Conservation (phyloP, 75 land plant species). For the Picea sitchensis region DNA sequence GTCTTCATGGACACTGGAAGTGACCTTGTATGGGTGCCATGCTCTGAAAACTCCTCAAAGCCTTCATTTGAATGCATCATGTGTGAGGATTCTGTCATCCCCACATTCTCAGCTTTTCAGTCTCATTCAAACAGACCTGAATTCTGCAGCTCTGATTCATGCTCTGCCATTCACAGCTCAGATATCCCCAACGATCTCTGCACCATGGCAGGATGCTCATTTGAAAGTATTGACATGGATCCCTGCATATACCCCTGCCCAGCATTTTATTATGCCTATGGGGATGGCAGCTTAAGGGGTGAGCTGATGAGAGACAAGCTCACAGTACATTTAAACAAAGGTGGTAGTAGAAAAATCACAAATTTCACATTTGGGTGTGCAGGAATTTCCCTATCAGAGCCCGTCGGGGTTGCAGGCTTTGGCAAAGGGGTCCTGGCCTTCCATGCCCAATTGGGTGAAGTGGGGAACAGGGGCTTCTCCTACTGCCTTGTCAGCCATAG, state of each 20-base stretch:
- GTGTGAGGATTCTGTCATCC: slow-evolving; percentile 37
- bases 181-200: slow-evolving; percentile 51
- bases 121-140: slow-evolving; percentile 1
- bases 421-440: slow-evolving; percentile 62
- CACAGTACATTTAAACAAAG: slow-evolving; percentile 12
- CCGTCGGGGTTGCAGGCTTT: slow-evolving; percentile 69
- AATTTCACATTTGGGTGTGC: slow-evolving; percentile 68
- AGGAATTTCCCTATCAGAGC: slow-evolving; percentile 50
- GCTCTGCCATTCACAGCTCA: slow-evolving; percentile 51
- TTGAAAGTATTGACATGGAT: slow-evolving; percentile 34
- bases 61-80: slow-evolving; percentile 56
- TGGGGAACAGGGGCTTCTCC: slow-evolving; percentile 45
- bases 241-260: slow-evolving; percentile 42
- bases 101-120: background rate
- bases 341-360: background rate
- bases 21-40: slow-evolving; percentile 95
- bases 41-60: slow-evolving; percentile 34
- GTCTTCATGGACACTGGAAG: slow-evolving; percentile 95
- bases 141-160: slow-evolving; percentile 25
- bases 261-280: slow-evolving; percentile 59
- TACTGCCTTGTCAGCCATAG: slow-evolving; percentile 69
- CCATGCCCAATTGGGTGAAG: slow-evolving; percentile 44
- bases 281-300: slow-evolving; percentile 55
- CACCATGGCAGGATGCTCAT: slow-evolving; percentile 42
- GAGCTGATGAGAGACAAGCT: slow-evolving; percentile 28